These are phyloP conservation scores for Sherardia arvensis DNA, from an alignment of 257 asterid genomes.

Conservation along the genomic window DNA sequence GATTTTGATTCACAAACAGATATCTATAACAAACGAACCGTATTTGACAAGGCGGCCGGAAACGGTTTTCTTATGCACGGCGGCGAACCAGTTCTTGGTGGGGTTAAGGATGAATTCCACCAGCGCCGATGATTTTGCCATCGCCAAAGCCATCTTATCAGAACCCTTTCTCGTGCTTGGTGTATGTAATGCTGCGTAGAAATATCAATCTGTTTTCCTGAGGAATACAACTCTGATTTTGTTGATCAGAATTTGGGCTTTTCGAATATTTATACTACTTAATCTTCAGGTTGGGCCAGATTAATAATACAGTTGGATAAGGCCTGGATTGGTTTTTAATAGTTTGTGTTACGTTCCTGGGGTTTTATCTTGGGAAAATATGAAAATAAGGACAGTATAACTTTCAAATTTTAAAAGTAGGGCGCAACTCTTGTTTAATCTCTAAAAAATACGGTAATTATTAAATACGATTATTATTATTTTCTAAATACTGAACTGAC, in stretches of 20 bases:
- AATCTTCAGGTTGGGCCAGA: background rate
- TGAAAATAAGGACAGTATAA: too few relatives aligned
- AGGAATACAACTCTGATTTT: background rate
- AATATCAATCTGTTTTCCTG: background rate
- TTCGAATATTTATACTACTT: background rate
- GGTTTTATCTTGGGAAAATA: too few relatives aligned
- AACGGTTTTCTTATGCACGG: slow-evolving; percentile 22
- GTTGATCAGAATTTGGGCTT: background rate
- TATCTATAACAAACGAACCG: slow-evolving; percentile 11
- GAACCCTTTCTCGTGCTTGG: background rate
- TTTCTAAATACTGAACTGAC: too few relatives aligned
- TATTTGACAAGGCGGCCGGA: slow-evolving; percentile 26
- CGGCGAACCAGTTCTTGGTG: slow-evolving; percentile 19
- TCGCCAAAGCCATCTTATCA: too few relatives aligned
- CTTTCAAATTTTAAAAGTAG: too few relatives aligned
- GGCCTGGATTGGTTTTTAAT: background rate
- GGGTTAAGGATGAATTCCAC: slow-evolving; percentile 15
- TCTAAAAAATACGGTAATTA: too few relatives aligned
- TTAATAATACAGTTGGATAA: background rate
- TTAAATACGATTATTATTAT: too few relatives aligned
- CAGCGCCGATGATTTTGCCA: slow-evolving; percentile 21
- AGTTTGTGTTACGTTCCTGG: too few relatives aligned
- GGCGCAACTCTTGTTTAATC: too few relatives aligned
- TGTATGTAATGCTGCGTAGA: background rate
- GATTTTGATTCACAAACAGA: background rate